phyloP scores from a whole-genome alignment of 371 early-diverging fungal species.

The Mucor velutinosus region DNA sequence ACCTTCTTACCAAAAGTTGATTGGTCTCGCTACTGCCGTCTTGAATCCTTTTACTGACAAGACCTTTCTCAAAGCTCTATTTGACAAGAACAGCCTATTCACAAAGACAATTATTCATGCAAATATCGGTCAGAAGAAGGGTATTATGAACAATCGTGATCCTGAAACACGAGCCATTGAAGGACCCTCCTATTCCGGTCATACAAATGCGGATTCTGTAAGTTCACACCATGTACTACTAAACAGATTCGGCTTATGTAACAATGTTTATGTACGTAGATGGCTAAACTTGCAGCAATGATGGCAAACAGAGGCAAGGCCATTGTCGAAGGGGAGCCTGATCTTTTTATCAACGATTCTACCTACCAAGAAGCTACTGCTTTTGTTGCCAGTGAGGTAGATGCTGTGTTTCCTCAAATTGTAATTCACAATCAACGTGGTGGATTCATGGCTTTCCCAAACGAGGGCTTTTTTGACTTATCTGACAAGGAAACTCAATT shows the following conservation, averaged over 20 bases:
- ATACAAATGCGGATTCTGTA: conserved; percentile 66
- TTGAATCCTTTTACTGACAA: conserved; percentile 5
- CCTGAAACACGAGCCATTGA: conserved; percentile 23
- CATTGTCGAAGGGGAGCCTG: conserved; percentile 42
- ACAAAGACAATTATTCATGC: not conserved
- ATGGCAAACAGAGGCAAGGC: conserved; percentile 70
- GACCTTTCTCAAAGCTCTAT: not conserved
- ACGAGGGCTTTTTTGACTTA: not conserved
- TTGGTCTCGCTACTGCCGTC: not conserved
- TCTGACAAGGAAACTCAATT: not conserved
- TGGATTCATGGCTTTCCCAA: conserved; percentile 4
- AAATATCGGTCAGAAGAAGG: not conserved
- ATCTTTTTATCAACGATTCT: conserved; percentile 24
- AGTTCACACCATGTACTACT: conserved; percentile 7
- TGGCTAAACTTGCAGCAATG: conserved; percentile 67
- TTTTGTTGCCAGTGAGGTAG: not conserved
- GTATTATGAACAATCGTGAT: conserved; percentile 3
- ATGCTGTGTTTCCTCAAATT: not conserved
- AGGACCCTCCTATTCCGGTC: conserved; percentile 45
- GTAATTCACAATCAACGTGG: not conserved
- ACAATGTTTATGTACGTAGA: conserved; percentile 25
- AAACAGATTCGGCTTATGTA: not conserved
- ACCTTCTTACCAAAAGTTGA: not conserved
- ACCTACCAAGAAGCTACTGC: conserved; percentile 8
- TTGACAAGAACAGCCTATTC: conserved; percentile 14